phyloP scores from a whole-genome alignment of 345 rosid species.

The Capsella bursapastoris region DNA sequence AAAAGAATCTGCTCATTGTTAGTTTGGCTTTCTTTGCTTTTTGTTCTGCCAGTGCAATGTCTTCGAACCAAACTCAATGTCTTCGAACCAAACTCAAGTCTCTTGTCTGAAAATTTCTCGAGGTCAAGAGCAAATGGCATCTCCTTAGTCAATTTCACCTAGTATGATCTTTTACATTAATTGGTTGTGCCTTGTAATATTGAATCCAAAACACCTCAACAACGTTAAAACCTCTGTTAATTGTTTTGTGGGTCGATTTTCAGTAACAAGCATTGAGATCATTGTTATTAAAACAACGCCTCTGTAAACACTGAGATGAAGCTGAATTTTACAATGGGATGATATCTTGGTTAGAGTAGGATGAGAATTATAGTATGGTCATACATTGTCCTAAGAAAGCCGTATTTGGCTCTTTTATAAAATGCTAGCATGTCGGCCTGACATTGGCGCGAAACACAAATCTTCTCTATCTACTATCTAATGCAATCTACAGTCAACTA shows the following conservation, averaged over 20 bases:
- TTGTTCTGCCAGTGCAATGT: no score
- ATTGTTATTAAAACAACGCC: no score
- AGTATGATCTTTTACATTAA: no score
- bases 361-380: no score
- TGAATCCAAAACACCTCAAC: constrained; percentile 22
- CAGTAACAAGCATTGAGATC: no score
- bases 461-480: constrained; percentile 2
- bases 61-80: no score
- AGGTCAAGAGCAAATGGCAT: constrained; percentile 10
- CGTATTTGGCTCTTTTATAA: background rate
- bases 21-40: constrained; percentile 1
- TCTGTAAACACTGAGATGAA: no score
- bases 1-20: constrained; percentile 15
- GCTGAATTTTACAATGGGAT: no score
- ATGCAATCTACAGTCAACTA: constrained; percentile 4
- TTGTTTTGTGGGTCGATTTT: no score
- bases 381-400: background rate
- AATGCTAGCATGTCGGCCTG: background rate
- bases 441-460: constrained; percentile 23
- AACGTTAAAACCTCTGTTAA: background rate
- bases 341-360: no score
- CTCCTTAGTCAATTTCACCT: background rate
- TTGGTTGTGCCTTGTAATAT: no score
- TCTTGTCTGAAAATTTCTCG: background rate
- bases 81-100: background rate